Evolutionary conservation across 1,284 basidiomycete genomes (phyloP).

Genomic region (Stygiomarasmius scandens): DNA sequence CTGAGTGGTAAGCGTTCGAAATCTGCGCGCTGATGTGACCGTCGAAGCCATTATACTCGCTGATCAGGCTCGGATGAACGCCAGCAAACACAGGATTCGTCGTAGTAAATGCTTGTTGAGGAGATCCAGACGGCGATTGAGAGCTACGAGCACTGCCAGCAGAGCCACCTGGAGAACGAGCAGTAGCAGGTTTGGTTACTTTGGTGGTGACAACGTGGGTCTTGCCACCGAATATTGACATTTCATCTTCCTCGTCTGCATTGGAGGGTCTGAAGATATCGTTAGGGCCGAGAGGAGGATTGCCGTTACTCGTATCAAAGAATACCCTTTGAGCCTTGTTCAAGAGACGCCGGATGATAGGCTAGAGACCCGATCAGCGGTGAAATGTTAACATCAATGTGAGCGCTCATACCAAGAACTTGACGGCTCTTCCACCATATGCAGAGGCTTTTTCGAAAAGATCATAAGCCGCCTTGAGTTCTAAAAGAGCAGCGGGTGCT

Average conservation of each 20-base stretch:
- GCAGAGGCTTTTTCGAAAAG: conserved; percentile 62
- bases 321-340: conserved; percentile 61
- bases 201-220: conserved; percentile 61
- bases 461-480: conserved; percentile 58
- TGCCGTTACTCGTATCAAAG: conserved; percentile 46
- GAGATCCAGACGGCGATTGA: conserved; percentile 21
- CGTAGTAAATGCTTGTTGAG: conserved; percentile 26
- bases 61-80: conserved; percentile 62
- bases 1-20: conserved; percentile 45
- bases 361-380: conserved; percentile 42
- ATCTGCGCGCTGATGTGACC: conserved; percentile 59
- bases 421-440: conserved; percentile 63
- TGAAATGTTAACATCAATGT: no score
- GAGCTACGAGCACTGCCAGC: conserved; percentile 16
- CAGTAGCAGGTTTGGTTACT: conserved; percentile 21
- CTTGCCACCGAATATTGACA: conserved; percentile 73
- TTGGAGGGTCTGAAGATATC: conserved; percentile 60
- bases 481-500: conserved; percentile 64
- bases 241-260: conserved; percentile 57
- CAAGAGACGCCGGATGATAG: conserved; percentile 61
- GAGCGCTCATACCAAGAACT: conserved; percentile 53
- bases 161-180: conserved; percentile 12
- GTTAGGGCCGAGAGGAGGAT: conserved; percentile 44
- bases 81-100: conserved; percentile 44
- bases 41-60: conserved; percentile 61